Percentiles rank a stretch among this genome's conserved stretches.
phyloP scores from a whole-genome alignment of 768 basidiomycete genomes.

The Calocybe cyanea region DNA sequence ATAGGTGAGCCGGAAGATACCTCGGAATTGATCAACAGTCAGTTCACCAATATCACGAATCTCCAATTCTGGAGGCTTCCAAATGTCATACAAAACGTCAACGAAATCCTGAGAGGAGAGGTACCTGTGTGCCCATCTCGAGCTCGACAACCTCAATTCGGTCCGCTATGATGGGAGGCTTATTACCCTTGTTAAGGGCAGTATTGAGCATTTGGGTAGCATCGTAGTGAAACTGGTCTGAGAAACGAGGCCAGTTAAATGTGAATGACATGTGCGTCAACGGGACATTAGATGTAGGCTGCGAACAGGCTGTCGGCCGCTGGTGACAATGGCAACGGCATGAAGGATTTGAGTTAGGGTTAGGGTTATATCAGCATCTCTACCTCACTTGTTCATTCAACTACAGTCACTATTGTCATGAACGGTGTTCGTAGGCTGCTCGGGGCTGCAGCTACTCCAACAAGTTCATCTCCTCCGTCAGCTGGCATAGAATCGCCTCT shows the following conservation, averaged over 20 bases:
- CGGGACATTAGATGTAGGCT: neutral
- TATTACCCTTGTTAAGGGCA: constrained; percentile 96
- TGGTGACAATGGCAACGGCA: constrained; percentile 1
- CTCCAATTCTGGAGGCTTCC: constrained; percentile 92
- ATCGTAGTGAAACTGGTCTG: constrained; percentile 93
- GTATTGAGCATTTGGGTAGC: constrained; percentile 95
- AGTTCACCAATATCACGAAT: constrained; percentile 97
- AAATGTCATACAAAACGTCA: constrained; percentile 3
- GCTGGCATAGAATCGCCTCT: constrained; percentile 15
- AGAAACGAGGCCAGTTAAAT: constrained; percentile 97
- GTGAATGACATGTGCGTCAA: constrained; percentile 69
- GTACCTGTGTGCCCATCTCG: constrained; percentile 98
- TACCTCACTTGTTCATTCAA: constrained; percentile 1
- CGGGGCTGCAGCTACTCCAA: constrained; percentile 31
- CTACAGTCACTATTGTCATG: constrained; percentile 37
- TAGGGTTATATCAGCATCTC: constrained; percentile 11
- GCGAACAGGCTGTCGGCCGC: neutral
- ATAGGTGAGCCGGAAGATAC: constrained; percentile 94
- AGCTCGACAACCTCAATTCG: constrained; percentile 96
- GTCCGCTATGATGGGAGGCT: constrained; percentile 96
- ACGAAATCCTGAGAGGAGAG: neutral
- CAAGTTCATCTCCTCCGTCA: constrained; percentile 22
- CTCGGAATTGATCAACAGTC: constrained; percentile 91
- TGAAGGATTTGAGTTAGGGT: constrained; percentile 18
- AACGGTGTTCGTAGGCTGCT: constrained; percentile 72